Conservation (phyloP, 2,329 filamentous ascomycete genomes). For the Aspergillus sp. region DNA sequence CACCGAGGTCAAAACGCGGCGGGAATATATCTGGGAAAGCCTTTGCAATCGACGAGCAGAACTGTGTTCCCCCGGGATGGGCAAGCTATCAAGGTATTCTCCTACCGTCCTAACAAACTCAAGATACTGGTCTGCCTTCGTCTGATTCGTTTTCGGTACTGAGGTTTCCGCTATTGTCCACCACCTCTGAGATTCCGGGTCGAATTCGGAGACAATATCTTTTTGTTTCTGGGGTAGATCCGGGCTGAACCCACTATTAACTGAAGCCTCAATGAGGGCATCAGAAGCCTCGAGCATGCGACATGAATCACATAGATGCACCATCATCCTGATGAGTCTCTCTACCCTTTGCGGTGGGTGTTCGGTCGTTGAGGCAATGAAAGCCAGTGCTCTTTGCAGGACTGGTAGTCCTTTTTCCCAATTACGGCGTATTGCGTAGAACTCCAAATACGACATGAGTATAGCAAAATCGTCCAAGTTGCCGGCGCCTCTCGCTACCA, state of each 20-base stretch:
- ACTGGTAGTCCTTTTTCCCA: constrained; percentile 37
- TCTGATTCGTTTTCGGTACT: constrained; percentile 17
- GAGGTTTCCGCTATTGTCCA: constrained; percentile 22
- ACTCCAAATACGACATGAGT: constrained; percentile 39
- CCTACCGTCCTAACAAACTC: constrained; percentile 33
- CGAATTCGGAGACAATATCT: constrained; percentile 26
- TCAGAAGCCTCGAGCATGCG: constrained; percentile 29
- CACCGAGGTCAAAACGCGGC: constrained; percentile 24
- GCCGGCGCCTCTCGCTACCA: constrained; percentile 34
- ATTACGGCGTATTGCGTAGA: constrained; percentile 36
- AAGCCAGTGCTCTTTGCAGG: constrained; percentile 36
- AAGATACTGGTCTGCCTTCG: constrained; percentile 33
- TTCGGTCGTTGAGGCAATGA: constrained; percentile 35
- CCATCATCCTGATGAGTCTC: constrained; percentile 40
- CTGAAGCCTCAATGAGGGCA: constrained; percentile 35
- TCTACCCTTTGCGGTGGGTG: constrained; percentile 29
- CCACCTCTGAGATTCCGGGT: constrained; percentile 31
- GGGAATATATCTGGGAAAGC: constrained; percentile 25
- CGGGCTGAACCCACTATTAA: constrained; percentile 37
- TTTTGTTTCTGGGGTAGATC: constrained; percentile 24
- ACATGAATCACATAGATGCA: constrained; percentile 39
- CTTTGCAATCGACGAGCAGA: constrained; percentile 19
- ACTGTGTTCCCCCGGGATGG: constrained; percentile 15
- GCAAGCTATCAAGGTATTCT: constrained; percentile 26
- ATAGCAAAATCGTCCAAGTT: constrained; percentile 39